Base-by-base conservation (phyloP, 2,329 filamentous ascomycete species). In the Macrophomina tecta region DNA sequence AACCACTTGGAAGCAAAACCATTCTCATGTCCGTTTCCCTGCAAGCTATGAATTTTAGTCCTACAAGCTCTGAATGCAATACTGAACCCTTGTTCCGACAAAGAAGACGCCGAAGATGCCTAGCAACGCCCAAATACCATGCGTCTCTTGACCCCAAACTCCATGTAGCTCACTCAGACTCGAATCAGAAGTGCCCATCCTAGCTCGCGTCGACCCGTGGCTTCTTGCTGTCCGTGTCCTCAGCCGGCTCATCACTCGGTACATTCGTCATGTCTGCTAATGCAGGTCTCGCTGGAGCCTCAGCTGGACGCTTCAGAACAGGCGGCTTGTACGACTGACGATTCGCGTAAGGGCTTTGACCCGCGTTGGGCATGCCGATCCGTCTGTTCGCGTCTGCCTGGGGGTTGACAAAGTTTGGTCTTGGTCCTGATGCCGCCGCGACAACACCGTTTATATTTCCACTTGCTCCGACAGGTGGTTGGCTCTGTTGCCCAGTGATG, bases 201-300 rank as follows among this genome's bases (percentile, higher is more conserved):
- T 30, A 73, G 72, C 36, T 69, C 72, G 40, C 66, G 71, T 23
- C 48, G n/a, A 63, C 23, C 36, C 53, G 58, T 14, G 64, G 42
- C 36, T 46, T 67, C 45, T 67, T 67, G 8, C 30, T 36, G n/a
- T 67, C 56, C 16, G 87, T 23, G 76, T 76, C 74, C 83, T 83
- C 56, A 6, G 14, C 18, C 11, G 58, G 28, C 6, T 23, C 53
- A 45, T 72, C 72, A 68, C 69, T 61, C 67, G 74, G 68, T n/a
- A 78, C 71, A 69, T 83, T 84, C 56, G 81, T 84, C 48, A 84
- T 80, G 69, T 84, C 82, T 48, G 78, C 73, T 69, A 84, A 72
- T 11, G 76, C 76, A 0, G 75, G 73, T 63, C 79, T 74, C 56
- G 48, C 51, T 14, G 36, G 36, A 28, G 18, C 49, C 28, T 58